Evolutionary conservation across 2,329 filamentous ascomycete species (phyloP).

Genomic region (Blastomyces gilchristii): DNA sequence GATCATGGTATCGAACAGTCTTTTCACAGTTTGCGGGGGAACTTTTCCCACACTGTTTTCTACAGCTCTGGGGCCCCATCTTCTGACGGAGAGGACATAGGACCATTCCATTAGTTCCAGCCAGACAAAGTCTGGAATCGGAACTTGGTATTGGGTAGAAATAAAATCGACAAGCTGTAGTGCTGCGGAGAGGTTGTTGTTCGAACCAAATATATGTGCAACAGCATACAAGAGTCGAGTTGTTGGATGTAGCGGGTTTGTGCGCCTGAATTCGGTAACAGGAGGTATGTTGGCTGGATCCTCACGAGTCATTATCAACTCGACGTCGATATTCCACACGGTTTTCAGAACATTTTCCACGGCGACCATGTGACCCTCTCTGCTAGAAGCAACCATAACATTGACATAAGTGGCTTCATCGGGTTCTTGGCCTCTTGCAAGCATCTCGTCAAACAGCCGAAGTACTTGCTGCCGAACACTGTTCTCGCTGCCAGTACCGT

Average conservation of each 20-base stretch:
- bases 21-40: slow-evolving; percentile 36
- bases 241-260: slow-evolving; percentile 51
- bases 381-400: slow-evolving; percentile 43
- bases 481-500: slow-evolving; percentile 18
- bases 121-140: slow-evolving; percentile 53
- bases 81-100: slow-evolving; percentile 44
- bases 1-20: slow-evolving; percentile 52
- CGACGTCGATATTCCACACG: slow-evolving; percentile 47
- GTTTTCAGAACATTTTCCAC: slow-evolving; percentile 41
- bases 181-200: slow-evolving; percentile 51
- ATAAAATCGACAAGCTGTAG: slow-evolving; percentile 53
- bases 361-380: slow-evolving; percentile 42
- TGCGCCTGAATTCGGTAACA: slow-evolving; percentile 33
- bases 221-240: slow-evolving; percentile 51
- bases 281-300: slow-evolving; percentile 26
- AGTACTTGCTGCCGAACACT: slow-evolving; percentile 31
- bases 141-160: slow-evolving; percentile 48
- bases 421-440: slow-evolving; percentile 31
- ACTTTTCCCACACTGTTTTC: slow-evolving; percentile 27
- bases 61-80: slow-evolving; percentile 27
- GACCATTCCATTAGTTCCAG: slow-evolving; percentile 57
- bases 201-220: slow-evolving; percentile 59
- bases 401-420: slow-evolving; percentile 46
- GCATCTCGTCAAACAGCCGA: slow-evolving; percentile 41
- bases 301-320: slow-evolving; percentile 28